phyloP scores from a whole-genome alignment of 1,139 yeast species.

The Trichomonascaceae sp. region DNA sequence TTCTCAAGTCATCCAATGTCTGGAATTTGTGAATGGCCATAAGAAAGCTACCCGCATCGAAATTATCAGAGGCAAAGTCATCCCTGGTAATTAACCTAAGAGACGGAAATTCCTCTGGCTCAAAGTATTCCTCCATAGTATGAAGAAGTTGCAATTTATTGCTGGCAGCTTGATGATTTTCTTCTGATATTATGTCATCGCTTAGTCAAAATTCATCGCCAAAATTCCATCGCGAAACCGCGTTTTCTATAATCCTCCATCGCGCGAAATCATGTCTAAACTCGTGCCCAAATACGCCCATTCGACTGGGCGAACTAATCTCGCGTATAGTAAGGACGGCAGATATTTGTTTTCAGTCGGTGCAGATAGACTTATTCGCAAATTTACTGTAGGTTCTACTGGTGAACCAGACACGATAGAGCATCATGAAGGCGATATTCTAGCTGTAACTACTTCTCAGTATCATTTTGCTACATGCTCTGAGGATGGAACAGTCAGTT shows the following conservation, averaged over 20 bases:
- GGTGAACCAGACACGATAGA: constrained; percentile 29
- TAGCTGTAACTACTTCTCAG: constrained; percentile 18
- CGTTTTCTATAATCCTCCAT: not conserved
- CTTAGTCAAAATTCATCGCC: not conserved
- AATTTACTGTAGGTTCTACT: constrained; percentile 28
- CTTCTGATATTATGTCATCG: not conserved
- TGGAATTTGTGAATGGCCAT: constrained; percentile 44
- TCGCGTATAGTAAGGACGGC: constrained; percentile 33
- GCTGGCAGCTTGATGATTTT: not conserved
- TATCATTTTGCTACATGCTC: constrained; percentile 32
- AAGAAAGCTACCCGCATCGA: constrained; percentile 40
- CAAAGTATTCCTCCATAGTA: constrained; percentile 14
- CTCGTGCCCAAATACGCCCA: constrained; percentile 25
- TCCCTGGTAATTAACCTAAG: constrained; percentile 38
- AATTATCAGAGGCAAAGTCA: constrained; percentile 33
- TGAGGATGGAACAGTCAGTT: constrained; percentile 33
- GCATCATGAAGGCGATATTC: constrained; percentile 26
- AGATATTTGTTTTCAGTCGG: constrained; percentile 34
- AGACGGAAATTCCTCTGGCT: constrained; percentile 33
- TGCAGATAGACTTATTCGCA: constrained; percentile 32
- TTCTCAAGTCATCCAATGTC: constrained; percentile 43
- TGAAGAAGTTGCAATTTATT: not conserved
- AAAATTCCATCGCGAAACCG: not conserved
- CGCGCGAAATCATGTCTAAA: constrained; percentile 2
- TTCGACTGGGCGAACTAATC: constrained; percentile 31